phyloP scores from a whole-genome alignment of 169 alveolate species.

The Toxoplasma gondii region DNA sequence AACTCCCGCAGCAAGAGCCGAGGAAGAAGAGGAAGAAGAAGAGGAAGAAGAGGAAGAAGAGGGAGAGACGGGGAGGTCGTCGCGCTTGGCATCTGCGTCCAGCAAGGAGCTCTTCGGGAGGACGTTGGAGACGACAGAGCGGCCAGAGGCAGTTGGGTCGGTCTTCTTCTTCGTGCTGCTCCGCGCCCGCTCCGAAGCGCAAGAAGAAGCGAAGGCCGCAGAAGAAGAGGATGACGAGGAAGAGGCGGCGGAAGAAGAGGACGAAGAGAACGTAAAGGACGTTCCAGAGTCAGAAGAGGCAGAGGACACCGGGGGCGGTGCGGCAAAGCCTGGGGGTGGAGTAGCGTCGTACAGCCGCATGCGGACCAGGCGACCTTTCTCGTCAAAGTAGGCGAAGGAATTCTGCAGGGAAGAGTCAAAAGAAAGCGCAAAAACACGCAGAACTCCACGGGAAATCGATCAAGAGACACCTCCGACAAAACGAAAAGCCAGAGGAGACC shows the following conservation, averaged over 20 bases:
- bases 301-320: neutral
- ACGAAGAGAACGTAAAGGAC: neutral
- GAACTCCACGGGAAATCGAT: neutral
- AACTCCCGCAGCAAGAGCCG: neutral
- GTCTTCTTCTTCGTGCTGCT: too few relatives aligned
- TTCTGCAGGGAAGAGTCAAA: slow-evolving; percentile 32
- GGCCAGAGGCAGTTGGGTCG: too few relatives aligned
- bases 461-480: neutral
- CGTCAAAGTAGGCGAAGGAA: slow-evolving; percentile 55
- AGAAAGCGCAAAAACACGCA: neutral
- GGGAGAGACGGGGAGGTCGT: neutral
- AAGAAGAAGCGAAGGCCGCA: neutral
- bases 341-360: neutral
- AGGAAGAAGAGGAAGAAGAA: neutral
- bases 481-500: neutral
- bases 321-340: neutral
- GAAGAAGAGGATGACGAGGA: neutral
- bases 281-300: neutral
- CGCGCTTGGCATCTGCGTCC: too few relatives aligned
- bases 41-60: neutral
- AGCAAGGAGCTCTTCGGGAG: too few relatives aligned
- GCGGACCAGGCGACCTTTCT: slow-evolving; percentile 59
- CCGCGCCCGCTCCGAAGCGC: neutral
- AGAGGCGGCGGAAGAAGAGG: neutral
- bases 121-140: too few relatives aligned